Evolutionary conservation across 805 yeast species (phyloP), one percentile per base, ranked within the genome.

Genomic region (Candida sphagnicola): DNA sequence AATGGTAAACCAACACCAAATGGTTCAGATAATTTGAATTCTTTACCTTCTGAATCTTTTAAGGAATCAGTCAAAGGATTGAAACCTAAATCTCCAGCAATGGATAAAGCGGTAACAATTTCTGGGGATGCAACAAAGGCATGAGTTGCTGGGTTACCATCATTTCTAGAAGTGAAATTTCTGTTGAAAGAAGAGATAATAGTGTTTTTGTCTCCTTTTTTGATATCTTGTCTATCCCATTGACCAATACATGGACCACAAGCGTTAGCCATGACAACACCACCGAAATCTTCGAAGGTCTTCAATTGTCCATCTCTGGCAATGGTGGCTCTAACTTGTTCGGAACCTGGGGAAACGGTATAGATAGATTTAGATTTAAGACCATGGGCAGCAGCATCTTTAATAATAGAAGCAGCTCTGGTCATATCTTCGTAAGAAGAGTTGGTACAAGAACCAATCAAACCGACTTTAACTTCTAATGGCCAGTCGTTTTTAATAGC

Each of bases 161-260:
- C 98, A 67, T 90, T 90, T 82, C 98, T 86, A 49, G 96, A 82
- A 54, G 96, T 85, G 79, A 91, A 91, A 74, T 91, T 91, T 78
- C 98, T 86, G 85, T 91, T 91, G 82, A 86, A 91, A 46, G 96
- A 88, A 30, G 97, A 86, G 57, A 91, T 91, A 67, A 91, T 91
- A 56, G 97, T 91, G 78, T 91, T 91, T 72, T 87, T 85, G 67
- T 86, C 95, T 63, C 90, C 93, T 77, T 86, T 88, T 75, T 86
- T 81, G 65, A 87, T 80, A 64, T 86, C 90, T 58, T 76, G 85
- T 71, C 98, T 85, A 67, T 90, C 96, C 98, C 98, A 91, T 76
- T 91, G 97, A 59, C 98, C 98, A 61, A 90, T 90, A 78, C 98
- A 90, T 61, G 98, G 98, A 59, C 98, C 98, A 77, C 98, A 91